Conservation (phyloP, 352 stramenopile species). For the Pythium dissimile region DNA sequence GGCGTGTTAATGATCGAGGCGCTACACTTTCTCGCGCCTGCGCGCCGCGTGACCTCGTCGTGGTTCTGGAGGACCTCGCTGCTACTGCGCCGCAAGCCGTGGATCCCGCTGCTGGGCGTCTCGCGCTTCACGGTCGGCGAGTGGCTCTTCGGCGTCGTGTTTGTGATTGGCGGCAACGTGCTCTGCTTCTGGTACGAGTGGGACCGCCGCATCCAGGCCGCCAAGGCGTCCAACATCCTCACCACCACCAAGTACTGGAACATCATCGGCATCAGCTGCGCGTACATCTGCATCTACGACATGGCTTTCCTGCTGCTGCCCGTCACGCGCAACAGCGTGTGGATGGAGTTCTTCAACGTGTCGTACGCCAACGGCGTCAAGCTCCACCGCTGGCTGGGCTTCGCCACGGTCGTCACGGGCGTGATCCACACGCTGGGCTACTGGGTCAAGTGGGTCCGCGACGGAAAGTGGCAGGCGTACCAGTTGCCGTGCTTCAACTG, state of each 20-base stretch:
- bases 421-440: constrained; percentile 21
- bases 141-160: constrained; percentile 34
- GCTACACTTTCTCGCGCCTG: constrained; percentile 38
- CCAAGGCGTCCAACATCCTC: constrained; percentile 25
- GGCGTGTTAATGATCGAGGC: constrained; percentile 51
- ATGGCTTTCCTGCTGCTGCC: constrained; percentile 56
- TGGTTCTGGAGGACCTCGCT: constrained; percentile 37
- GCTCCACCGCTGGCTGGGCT: constrained; percentile 36
- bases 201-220: constrained; percentile 27
- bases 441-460: constrained; percentile 17
- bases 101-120: constrained; percentile 35
- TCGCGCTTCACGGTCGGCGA: constrained; percentile 50
- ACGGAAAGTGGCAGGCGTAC: constrained; percentile 18
- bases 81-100: constrained; percentile 48
- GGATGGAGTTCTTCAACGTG: constrained; percentile 41
- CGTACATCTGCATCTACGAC: constrained; percentile 66
- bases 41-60: constrained; percentile 32
- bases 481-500: constrained; percentile 39
- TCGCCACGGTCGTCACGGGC: constrained; percentile 21
- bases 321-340: constrained; percentile 29
- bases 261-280: constrained; percentile 42
- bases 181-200: constrained; percentile 62
- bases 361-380: constrained; percentile 40
- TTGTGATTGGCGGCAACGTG: constrained; percentile 52
- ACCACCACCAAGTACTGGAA: constrained; percentile 45